phyloP scores from a whole-genome alignment of 2,329 filamentous ascomycete species.

The Emergomyces orientalis region DNA sequence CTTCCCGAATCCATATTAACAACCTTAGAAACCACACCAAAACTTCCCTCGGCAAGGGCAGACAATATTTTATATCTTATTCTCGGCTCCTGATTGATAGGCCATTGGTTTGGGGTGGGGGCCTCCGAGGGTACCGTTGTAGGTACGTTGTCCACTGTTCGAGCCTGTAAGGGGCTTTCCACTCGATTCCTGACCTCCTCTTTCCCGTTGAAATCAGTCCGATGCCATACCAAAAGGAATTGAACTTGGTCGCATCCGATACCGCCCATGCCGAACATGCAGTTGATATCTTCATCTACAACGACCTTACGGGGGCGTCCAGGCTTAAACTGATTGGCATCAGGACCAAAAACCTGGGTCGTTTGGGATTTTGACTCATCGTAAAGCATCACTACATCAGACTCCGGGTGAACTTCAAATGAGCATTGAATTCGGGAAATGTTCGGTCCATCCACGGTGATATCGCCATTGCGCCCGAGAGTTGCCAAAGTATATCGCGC shows the following conservation, averaged over 20 bases:
- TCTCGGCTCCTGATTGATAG: background rate
- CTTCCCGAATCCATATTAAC: conserved; percentile 13
- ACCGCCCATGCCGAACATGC: conserved; percentile 16
- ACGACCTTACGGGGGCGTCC: conserved; percentile 14
- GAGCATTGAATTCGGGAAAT: conserved; percentile 19
- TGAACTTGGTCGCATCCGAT: conserved; percentile 7
- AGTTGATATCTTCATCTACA: conserved; percentile 14
- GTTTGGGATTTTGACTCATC: conserved; percentile 14
- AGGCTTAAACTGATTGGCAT: conserved; percentile 13
- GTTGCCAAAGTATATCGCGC: conserved; percentile 12
- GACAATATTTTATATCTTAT: conserved; percentile 10
- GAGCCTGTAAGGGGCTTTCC: background rate
- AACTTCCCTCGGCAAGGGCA: conserved; percentile 13
- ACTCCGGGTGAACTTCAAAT: conserved; percentile 15
- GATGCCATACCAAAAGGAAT: conserved; percentile 13
- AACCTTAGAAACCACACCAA: conserved; percentile 15
- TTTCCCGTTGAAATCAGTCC: background rate
- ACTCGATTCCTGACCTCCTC: background rate
- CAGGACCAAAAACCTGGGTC: conserved; percentile 15
- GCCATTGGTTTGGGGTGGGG: background rate
- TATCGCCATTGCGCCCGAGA: conserved; percentile 14
- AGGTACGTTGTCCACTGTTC: background rate
- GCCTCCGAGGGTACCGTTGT: background rate
- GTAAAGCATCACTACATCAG: conserved; percentile 13
- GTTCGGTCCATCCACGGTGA: conserved; percentile 12